Conservation (phyloP, 768 basidiomycete genomes). For the Floccularia luteovirens region DNA sequence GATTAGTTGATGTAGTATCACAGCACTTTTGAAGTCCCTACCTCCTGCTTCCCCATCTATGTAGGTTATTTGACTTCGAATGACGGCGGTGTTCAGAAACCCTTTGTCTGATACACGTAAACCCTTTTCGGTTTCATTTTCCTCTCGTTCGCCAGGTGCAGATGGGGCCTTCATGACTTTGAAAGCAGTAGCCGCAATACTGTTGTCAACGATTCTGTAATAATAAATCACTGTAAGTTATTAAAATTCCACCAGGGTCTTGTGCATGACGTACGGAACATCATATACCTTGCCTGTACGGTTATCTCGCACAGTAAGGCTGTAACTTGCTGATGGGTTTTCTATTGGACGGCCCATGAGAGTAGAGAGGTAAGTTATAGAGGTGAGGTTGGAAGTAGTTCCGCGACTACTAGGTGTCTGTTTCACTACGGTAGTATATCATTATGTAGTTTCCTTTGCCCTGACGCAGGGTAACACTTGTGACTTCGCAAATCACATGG, state of each 20-base stretch:
- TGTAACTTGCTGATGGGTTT: slow-evolving; percentile 15
- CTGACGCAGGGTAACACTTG: too few species aligned
- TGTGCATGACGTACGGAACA: slow-evolving; percentile 50
- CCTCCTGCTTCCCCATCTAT: slow-evolving; percentile 87
- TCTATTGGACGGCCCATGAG: slow-evolving; percentile 21
- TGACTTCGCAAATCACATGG: too few species aligned
- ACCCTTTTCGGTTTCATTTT: slow-evolving; percentile 81
- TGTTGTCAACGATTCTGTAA: slow-evolving; percentile 70
- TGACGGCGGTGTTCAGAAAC: slow-evolving; percentile 78
- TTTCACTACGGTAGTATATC: too few species aligned
- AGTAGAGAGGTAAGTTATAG: slow-evolving; percentile 4
- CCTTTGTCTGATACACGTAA: slow-evolving; percentile 74
- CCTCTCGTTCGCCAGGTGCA: slow-evolving; percentile 55
- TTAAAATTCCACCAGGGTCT: neutral
- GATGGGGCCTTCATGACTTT: slow-evolving; percentile 60
- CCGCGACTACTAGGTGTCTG: too few species aligned
- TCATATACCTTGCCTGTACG: slow-evolving; percentile 75
- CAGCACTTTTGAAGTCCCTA: slow-evolving; percentile 22
- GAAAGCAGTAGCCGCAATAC: slow-evolving; percentile 75
- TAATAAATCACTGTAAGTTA: slow-evolving; percentile 1
- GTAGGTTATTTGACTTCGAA: slow-evolving; percentile 77
- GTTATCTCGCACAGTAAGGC: slow-evolving; percentile 72
- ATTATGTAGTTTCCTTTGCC: too few species aligned
- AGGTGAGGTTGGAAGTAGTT: too few species aligned
- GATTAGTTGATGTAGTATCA: neutral